These are phyloP conservation scores for Fusarium ambrosium DNA, from an alignment of 2,329 filamentous ascomycete species.

Conservation along the genomic window DNA sequence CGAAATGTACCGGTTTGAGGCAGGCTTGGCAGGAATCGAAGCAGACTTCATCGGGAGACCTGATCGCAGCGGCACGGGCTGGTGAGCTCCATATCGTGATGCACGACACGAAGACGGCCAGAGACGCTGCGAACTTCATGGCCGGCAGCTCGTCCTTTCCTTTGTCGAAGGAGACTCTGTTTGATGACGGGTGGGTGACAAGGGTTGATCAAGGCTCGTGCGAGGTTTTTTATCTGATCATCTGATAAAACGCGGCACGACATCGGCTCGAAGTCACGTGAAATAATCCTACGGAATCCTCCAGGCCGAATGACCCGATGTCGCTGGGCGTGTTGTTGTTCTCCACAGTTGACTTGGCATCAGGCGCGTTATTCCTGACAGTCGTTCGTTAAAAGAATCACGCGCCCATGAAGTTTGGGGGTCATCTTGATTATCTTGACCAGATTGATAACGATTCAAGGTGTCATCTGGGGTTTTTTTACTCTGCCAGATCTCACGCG, in stretches of 20 bases:
- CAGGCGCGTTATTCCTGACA: neutral
- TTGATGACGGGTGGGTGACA: conserved; percentile 1
- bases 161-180: neutral
- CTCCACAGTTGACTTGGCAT: conserved; percentile 14
- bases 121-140: conserved; percentile 32
- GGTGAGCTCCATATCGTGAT: conserved; percentile 1
- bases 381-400: neutral
- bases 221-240: conserved; percentile 49
- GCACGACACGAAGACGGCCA: neutral
- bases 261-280: conserved; percentile 25
- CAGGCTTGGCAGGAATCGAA: conserved; percentile 51
- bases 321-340: neutral
- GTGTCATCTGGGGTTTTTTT: neutral
- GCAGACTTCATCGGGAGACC: conserved; percentile 45
- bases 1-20: conserved; percentile 49
- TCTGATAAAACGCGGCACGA: conserved; percentile 41
- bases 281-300: neutral
- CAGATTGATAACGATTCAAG: neutral
- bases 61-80: neutral
- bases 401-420: neutral
- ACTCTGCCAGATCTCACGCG: neutral
- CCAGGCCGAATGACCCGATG: neutral
- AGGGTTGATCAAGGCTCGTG: conserved; percentile 11
- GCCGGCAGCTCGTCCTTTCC: conserved; percentile 15
- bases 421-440: neutral